Base-by-base conservation (phyloP, 306 rosid species). In the Herpetospermum pedunculosum region DNA sequence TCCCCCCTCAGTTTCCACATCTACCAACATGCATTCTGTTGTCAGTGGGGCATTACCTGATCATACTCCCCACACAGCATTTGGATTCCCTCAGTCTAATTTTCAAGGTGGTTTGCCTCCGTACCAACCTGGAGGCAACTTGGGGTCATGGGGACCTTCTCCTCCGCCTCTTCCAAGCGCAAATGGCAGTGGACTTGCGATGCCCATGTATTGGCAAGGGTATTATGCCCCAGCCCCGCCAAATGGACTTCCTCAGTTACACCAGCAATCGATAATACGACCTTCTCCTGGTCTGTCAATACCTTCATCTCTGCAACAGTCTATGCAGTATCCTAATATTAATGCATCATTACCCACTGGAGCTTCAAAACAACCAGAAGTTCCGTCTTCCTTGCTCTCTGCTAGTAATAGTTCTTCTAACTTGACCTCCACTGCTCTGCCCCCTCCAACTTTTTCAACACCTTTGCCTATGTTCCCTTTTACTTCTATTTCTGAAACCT, bases 191-290 rank as follows among this genome's bases (percentile, higher is more conserved):
- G 92, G 90, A 62, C 88, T 92, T 77, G 83, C 91, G 14, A 75
- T 90, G 91, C 96, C 98, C 49, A 84, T 92, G 97, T 90, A 88
- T 78, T 92, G 96, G 97, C 98, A 85, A 86, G 98, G 98, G 81
- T 92, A 87, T 73, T 92, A 92, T 84, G 96, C 92, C 79, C 86
- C 97, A 25, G 96, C 92, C 79, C 86, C 97, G 19, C 87, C 91
- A 18, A 87, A 76, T 74, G 98, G 89, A 53, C 89, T 86, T 77
- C 96, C 96, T 62, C 92, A 88, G 4, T 71, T 90, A 78, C 92
- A 83, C 37, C 98, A 90, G 72, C 98, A 88, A 62, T 72, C 97
- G 48, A 77, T 92, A 79, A 86, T 92, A 78, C 88, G 84, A 68
- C 96, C 96, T 11, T 96, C 96, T 76, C 90, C 85, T 26, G 96